Evolutionary conservation across 495 filamentous ascomycete genomes (phyloP).

Genomic region (Aspergillus indologenus): DNA sequence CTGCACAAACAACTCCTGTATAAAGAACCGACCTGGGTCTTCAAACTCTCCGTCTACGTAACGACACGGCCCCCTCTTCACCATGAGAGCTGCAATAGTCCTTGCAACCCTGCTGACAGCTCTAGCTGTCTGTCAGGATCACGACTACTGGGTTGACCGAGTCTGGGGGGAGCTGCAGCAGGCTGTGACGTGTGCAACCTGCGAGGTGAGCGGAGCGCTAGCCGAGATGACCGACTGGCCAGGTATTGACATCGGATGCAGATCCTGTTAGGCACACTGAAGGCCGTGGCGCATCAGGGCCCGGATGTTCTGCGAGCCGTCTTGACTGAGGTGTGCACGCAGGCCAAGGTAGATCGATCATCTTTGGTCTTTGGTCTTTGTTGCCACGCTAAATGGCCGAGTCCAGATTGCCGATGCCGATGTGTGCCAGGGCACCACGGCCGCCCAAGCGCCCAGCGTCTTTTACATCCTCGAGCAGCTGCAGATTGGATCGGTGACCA

Average conservation of each 20-base stretch:
- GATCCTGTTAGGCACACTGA: constrained; percentile 45
- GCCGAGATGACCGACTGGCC: neutral
- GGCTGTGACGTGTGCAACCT: constrained; percentile 43
- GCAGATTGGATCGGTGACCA: constrained; percentile 43
- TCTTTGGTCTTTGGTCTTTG: neutral
- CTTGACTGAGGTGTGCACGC: constrained; percentile 42
- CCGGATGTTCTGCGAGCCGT: constrained; percentile 39
- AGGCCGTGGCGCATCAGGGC: constrained; percentile 41
- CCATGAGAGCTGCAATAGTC: too few species aligned
- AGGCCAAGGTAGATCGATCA: neutral
- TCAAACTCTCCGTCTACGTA: too few species aligned
- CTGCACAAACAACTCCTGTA: too few species aligned
- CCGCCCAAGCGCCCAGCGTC: constrained; percentile 48
- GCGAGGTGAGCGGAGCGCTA: constrained; percentile 28
- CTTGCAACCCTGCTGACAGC: neutral
- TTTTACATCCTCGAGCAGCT: constrained; percentile 46
- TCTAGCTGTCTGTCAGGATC: neutral
- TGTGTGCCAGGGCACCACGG: constrained; percentile 47
- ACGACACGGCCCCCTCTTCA: too few species aligned
- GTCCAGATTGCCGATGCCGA: constrained; percentile 42
- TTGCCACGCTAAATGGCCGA: neutral
- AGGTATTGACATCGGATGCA: constrained; percentile 6
- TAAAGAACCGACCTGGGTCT: too few species aligned
- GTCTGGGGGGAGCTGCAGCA: constrained; percentile 41
- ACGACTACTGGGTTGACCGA: constrained; percentile 14